These are phyloP conservation scores for Hyphopichia fennica DNA, from an alignment of 1,139 yeast species.

Conservation along the genomic window DNA sequence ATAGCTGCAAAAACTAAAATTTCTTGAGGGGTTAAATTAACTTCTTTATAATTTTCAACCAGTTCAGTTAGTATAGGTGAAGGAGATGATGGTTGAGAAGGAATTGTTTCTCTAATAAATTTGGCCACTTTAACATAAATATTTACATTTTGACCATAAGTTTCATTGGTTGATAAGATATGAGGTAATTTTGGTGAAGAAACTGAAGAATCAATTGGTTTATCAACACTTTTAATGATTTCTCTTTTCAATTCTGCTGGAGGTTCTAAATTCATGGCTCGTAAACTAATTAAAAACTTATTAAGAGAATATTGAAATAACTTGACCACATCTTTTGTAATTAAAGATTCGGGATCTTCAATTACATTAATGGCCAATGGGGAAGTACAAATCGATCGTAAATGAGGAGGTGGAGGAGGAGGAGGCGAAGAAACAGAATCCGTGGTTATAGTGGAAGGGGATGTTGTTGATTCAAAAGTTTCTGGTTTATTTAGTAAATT, in stretches of 20 bases:
- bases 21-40: slow-evolving; percentile 4
- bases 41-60: not conserved
- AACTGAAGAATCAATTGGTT: not conserved
- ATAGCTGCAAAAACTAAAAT: slow-evolving; percentile 5
- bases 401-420: not conserved
- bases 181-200: not conserved
- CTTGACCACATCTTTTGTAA: slow-evolving; percentile 3
- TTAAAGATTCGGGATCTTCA: slow-evolving; percentile 4
- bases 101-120: slow-evolving; percentile 1
- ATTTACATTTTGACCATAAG: slow-evolving; percentile 1
- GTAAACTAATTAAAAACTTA: slow-evolving; percentile 1
- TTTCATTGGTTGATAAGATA: not conserved
- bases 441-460: not conserved
- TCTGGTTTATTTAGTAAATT: not conserved
- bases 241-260: not conserved
- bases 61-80: no score
- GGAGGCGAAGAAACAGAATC: not conserved
- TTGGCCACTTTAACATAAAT: slow-evolving; percentile 3
- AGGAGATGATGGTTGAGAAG: not conserved
- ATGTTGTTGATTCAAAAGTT: no score
- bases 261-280: slow-evolving; percentile 2
- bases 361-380: slow-evolving; percentile 3
- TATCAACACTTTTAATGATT: slow-evolving; percentile 1
- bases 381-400: slow-evolving; percentile 4
- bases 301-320: slow-evolving; percentile 2